Evolutionary conservation across 2,329 filamentous ascomycete genomes (phyloP).

Genomic region (Passalora sequoiae): DNA sequence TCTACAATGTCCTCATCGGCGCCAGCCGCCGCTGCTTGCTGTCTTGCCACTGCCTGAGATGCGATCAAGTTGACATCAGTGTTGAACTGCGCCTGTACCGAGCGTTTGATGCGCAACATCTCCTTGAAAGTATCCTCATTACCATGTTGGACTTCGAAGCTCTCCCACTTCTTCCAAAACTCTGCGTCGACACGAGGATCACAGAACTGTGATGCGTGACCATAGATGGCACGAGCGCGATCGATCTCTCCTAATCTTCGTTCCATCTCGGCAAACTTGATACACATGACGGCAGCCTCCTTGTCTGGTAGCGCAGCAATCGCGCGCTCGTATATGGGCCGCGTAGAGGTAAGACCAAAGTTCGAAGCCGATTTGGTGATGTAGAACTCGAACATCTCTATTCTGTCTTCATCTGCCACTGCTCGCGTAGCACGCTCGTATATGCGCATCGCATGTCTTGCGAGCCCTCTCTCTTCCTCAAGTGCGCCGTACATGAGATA

Average conservation of each 20-base stretch:
- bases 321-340: slow-evolving; percentile 92
- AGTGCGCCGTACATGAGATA: slow-evolving; percentile 98
- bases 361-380: slow-evolving; percentile 98
- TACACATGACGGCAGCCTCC: slow-evolving; percentile 95
- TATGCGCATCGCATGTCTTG: slow-evolving; percentile 95
- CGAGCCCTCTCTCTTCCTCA: slow-evolving; percentile 90
- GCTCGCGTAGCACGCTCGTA: slow-evolving; percentile 95
- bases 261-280: slow-evolving; percentile 98
- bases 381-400: slow-evolving; percentile 99
- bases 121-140: slow-evolving; percentile 99
- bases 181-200: slow-evolving; percentile 83
- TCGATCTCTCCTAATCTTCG: slow-evolving; percentile 88
- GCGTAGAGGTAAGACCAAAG: slow-evolving; percentile 89
- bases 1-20: slow-evolving; percentile 42
- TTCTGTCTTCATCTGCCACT: slow-evolving; percentile 87
- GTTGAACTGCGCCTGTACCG: slow-evolving; percentile 96
- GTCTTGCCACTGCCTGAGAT: slow-evolving; percentile 83
- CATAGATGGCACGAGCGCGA: slow-evolving; percentile 89
- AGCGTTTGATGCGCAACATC: slow-evolving; percentile 96
- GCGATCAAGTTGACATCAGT: slow-evolving; percentile 99
- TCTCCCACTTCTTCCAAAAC: slow-evolving; percentile 97
- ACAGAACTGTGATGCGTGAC: slow-evolving; percentile 94
- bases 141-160: slow-evolving; percentile 93
- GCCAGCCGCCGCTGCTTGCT: slow-evolving; percentile 46
- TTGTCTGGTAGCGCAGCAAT: slow-evolving; percentile 88